Conservation (phyloP, 2,329 filamentous ascomycete species). For the Aspergillus chevalieri region DNA sequence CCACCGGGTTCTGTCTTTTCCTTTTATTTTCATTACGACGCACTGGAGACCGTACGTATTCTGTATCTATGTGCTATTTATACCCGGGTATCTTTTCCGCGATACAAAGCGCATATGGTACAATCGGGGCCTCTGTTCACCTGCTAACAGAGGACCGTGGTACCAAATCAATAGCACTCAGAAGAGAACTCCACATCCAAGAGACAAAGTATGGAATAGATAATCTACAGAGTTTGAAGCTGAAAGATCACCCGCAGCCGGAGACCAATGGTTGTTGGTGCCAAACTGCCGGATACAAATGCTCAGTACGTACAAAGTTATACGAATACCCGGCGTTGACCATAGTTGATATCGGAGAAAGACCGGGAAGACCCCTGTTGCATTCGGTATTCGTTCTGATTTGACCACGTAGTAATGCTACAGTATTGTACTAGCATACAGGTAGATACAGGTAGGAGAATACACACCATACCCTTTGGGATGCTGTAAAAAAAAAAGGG, state of each 20-base stretch:
- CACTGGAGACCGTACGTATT: background rate
- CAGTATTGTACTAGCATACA: too few species aligned
- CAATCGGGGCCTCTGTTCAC: too few species aligned
- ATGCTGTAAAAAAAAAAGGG: too few species aligned
- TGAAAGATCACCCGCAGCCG: conserved; percentile 3
- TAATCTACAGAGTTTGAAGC: conserved; percentile 3
- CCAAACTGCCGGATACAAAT: conserved; percentile 23
- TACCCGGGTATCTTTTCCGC: background rate
- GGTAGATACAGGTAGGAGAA: too few species aligned
- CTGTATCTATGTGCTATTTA: background rate
- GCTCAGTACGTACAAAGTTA: background rate
- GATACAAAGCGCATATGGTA: too few species aligned
- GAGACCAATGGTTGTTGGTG: conserved; percentile 23
- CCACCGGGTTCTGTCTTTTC: conserved; percentile 3
- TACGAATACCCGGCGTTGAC: background rate
- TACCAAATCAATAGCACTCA: too few species aligned
- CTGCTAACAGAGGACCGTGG: too few species aligned
- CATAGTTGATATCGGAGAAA: background rate
- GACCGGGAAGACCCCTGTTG: background rate
- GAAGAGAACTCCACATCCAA: too few species aligned
- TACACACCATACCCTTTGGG: too few species aligned
- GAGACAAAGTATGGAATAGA: background rate
- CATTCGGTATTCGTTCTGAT: too few species aligned
- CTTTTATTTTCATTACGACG: background rate
- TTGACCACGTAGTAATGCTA: too few species aligned